Evolutionary conservation across 345 rosid genomes (phyloP), one percentile per base, ranked within the genome.

Genomic region (Salix arbutifolia): DNA sequence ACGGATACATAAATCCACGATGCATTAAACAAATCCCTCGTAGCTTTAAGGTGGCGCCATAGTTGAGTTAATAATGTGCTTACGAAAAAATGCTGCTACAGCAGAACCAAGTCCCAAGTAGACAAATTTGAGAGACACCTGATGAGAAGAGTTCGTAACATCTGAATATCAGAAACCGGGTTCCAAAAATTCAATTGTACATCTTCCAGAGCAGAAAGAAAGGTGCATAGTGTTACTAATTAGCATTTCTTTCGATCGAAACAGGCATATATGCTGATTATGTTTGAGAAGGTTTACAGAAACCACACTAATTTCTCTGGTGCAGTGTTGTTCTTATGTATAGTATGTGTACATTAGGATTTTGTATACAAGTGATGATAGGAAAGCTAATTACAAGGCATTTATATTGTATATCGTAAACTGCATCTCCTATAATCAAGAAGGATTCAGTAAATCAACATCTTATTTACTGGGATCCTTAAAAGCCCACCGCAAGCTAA

Each of bases 71-170:
- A 71, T 16, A 19, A 50, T 76, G 9, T 77, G 79, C 97, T 91
- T 85, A 94, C 97, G 97, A 26, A 91, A 87, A 77, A 89, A 90
- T 73, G 94, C 87, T 5, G 89, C 96, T 9, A 40, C 87, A 17
- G 77, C 90, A 21, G 90, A 28, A 65, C 91, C 97, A 38, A 94
- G 26, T 61, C 87, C 97, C 87, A 94, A 84, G 86, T 90, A 94
- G 35, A 92, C 87, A 84, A 90, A 90, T 77, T 88, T 91, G 67
- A 94, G 69, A 74, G 91, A 69, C n/a, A 92, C 90, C 98, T 94
- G 67, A 52, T 94, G 67, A 52, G 74, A 71, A 53, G 23, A 8
- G 61, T 53, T 21, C 53, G 65, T 60, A 25, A 68, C 35, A 66
- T 72, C 52, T 66, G 64, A 4, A 56, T 62, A 26, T 30, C 48